phyloP scores from a whole-genome alignment of 2,329 filamentous ascomycete species.

The Diplodia seriata region DNA sequence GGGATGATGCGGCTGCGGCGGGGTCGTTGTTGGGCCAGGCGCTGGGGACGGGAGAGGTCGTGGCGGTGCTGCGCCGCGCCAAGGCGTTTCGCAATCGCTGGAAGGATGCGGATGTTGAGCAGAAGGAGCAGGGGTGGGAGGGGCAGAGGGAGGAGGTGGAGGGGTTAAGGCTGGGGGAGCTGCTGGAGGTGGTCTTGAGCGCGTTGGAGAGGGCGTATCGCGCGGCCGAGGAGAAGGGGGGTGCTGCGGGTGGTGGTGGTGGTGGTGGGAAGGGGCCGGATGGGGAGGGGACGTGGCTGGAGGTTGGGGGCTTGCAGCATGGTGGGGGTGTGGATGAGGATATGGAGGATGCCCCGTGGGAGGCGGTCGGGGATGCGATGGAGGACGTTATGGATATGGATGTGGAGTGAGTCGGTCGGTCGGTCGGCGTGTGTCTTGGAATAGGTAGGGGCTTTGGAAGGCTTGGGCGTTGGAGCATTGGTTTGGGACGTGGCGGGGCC shows the following conservation, averaged over 20 bases:
- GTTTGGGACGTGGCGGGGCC: not conserved
- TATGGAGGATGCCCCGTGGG: constrained; percentile 57
- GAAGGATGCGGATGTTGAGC: constrained; percentile 66
- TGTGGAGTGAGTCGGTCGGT: not conserved
- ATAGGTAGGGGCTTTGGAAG: not conserved
- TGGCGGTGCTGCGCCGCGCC: constrained; percentile 66
- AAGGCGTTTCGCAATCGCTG: constrained; percentile 76
- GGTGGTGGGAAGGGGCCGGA: no score
- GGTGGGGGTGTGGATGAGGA: constrained; percentile 19
- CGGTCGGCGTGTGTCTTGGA: no score
- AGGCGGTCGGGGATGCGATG: constrained; percentile 67
- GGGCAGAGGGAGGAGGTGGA: constrained; percentile 18
- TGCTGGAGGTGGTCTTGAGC: constrained; percentile 25
- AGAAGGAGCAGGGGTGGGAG: constrained; percentile 39
- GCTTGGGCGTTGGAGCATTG: not conserved
- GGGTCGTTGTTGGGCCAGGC: constrained; percentile 41
- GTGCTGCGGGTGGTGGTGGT: no score
- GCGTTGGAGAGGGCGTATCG: constrained; percentile 28
- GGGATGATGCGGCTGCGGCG: no score
- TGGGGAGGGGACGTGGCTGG: not conserved
- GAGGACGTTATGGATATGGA: constrained; percentile 43
- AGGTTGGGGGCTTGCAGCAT: not conserved
- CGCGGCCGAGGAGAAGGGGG: constrained; percentile 12
- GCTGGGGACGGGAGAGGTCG: constrained; percentile 63
- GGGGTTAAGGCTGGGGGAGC: constrained; percentile 14